phyloP scores from a whole-genome alignment of 2,329 filamentous ascomycete genomes.

The Cytospora mali region DNA sequence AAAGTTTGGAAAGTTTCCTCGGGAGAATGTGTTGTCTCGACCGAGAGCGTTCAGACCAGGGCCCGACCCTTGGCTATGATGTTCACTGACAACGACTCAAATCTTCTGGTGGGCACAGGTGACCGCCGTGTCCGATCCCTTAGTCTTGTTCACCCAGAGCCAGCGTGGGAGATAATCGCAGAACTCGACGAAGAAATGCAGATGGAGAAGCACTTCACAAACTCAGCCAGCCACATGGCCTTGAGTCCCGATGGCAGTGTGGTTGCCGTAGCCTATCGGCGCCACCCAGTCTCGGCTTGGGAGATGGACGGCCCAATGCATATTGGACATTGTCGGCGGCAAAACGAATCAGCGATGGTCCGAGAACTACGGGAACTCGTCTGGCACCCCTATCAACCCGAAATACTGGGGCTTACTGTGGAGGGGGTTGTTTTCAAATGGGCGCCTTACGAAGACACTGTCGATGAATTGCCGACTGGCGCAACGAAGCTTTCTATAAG shows the following conservation, averaged over 20 bases:
- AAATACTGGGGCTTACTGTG: background rate
- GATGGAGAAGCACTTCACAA: constrained; percentile 3
- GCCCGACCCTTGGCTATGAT: background rate
- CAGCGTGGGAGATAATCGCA: background rate
- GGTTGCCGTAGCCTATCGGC: background rate
- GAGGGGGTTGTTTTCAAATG: constrained; percentile 6
- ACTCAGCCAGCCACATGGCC: constrained; percentile 6
- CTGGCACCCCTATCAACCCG: constrained; percentile 2
- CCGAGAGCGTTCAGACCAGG: constrained; percentile 1
- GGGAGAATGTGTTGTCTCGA: background rate
- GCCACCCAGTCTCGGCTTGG: constrained; percentile 2
- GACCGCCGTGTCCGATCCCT: constrained; percentile 1
- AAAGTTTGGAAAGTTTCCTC: constrained; percentile 4
- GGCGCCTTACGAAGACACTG: background rate
- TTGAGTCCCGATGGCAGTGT: background rate
- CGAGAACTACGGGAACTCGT: constrained; percentile 2
- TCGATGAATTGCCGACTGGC: background rate
- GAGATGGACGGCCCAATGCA: background rate
- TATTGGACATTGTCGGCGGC: background rate
- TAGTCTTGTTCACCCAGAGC: background rate
- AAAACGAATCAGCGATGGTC: background rate
- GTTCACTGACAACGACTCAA: background rate
- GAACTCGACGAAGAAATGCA: constrained; percentile 1
- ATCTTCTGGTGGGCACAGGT: background rate
- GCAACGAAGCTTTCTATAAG: background rate